phyloP scores from a whole-genome alignment of 2,329 filamentous ascomycete genomes.

The Diaporthe vexans region DNA sequence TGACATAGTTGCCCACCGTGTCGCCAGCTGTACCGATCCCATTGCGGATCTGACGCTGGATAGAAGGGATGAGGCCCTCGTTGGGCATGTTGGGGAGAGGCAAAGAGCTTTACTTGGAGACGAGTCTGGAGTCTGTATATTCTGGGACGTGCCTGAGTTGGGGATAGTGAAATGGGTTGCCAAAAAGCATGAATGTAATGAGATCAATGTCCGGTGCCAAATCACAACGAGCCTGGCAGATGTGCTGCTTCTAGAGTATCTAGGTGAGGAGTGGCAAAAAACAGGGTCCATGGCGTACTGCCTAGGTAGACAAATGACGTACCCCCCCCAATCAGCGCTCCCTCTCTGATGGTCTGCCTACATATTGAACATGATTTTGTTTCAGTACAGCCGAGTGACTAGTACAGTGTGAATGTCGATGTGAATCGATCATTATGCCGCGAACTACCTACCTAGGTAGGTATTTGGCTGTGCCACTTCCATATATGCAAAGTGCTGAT shows the following conservation, averaged over 20 bases:
- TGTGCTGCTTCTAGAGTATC: neutral
- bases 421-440: neutral
- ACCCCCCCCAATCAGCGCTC: conserved; percentile 9
- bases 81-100: conserved; percentile 31
- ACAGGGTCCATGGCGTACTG: conserved; percentile 4
- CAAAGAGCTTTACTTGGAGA: neutral
- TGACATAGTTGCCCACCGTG: conserved; percentile 39
- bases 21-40: conserved; percentile 38
- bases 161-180: neutral
- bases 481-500: neutral
- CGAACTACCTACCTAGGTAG: too few relatives aligned
- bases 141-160: neutral
- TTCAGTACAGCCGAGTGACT: neutral
- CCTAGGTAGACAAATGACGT: conserved; percentile 25
- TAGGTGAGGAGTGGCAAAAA: conserved; percentile 31
- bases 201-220: neutral
- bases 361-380: neutral
- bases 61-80: conserved; percentile 39
- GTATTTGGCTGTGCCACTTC: neutral
- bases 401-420: neutral
- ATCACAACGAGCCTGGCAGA: neutral
- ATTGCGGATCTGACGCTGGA: conserved; percentile 39
- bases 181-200: too few relatives aligned
- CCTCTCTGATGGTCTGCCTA: conserved; percentile 1
- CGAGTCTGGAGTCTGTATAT: neutral